phyloP scores from a whole-genome alignment of 331 rosid species.

The Quercus lobata region DNA sequence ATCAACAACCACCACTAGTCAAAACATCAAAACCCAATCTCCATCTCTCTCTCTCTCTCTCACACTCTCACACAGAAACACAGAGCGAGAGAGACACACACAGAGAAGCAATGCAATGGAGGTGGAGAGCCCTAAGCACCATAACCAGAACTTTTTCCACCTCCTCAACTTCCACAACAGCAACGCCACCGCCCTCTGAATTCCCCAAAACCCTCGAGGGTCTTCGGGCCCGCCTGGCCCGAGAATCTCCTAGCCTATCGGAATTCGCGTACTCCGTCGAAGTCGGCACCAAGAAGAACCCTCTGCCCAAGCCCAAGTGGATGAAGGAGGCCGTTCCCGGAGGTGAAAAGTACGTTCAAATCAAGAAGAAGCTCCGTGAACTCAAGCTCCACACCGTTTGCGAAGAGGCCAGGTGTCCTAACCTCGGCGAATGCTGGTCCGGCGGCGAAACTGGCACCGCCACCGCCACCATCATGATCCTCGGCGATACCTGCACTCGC shows the following conservation, averaged over 20 bases:
- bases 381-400: conserved; percentile 96
- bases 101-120: conserved; percentile 28
- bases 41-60: too few species aligned
- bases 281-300: conserved; percentile 98
- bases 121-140: conserved; percentile 23
- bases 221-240: conserved; percentile 78
- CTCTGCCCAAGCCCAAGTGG: conserved; percentile 95
- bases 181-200: conserved; percentile 22
- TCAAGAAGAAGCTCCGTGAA: conserved; percentile 90
- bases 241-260: conserved; percentile 60
- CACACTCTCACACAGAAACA: neutral
- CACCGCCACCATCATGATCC: conserved; percentile 96
- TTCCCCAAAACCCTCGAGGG: conserved; percentile 65
- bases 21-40: too few species aligned
- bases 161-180: conserved; percentile 30
- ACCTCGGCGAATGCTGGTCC: conserved; percentile 98
- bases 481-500: conserved; percentile 98
- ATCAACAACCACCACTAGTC: too few species aligned
- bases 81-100: neutral
- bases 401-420: conserved; percentile 95
- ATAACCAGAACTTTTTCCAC: conserved; percentile 29
- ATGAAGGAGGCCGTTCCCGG: conserved; percentile 97
- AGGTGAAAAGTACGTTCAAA: conserved; percentile 90
- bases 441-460: conserved; percentile 99
- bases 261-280: conserved; percentile 77